Base-by-base conservation (phyloP, 768 basidiomycete species). In the Russula emetica region DNA sequence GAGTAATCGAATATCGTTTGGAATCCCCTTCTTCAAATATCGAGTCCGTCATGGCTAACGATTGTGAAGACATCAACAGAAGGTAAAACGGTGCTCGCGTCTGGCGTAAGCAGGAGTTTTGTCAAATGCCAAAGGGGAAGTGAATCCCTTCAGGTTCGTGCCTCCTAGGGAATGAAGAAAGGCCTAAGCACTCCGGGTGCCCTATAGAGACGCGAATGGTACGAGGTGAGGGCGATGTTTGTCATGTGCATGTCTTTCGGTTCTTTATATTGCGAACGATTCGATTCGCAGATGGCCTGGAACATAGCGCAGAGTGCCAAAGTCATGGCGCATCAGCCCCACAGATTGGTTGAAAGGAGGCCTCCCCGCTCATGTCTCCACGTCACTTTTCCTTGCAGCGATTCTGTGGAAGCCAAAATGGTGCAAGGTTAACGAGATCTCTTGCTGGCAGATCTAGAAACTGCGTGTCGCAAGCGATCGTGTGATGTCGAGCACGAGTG, bases 241-340 rank as follows among this genome's bases (percentile, higher is more conserved):
- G 56, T 59, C 45, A 14, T 54, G 57, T 54, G 52, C 44, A 13
- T n/a, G 9, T 45, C 10, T 28, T 28, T 24, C 5, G 1, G 26
- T 26, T 45, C 57, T 40, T 63, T 63, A 62, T 63, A 59, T 18
- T 7, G 16, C 4, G 18, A 22, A 44, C 5, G 24, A 8, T 32
- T 7, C 32, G 1, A 10, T 26, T 14, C 2, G 14, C 26, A n/a
- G 10, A 58, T 45, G 20, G 24, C 16, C 42, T 18, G 18, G 53
- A 26, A 10, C 53, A 18, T 24, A 42, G 28, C 52, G 16, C 10
- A 42, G 34, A 18, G 9, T n/a, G 4, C 28, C 36, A 3, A 34
- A 18, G 7, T 32, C 11, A 11, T 36, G 13, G 22, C 24, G 30
- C 20, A 47, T 11, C 50, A 30, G 34, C 34, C 38, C 22, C 52